Evolutionary conservation across 2,329 filamentous ascomycete species (phyloP).

Genomic region (Coniella lustricola): DNA sequence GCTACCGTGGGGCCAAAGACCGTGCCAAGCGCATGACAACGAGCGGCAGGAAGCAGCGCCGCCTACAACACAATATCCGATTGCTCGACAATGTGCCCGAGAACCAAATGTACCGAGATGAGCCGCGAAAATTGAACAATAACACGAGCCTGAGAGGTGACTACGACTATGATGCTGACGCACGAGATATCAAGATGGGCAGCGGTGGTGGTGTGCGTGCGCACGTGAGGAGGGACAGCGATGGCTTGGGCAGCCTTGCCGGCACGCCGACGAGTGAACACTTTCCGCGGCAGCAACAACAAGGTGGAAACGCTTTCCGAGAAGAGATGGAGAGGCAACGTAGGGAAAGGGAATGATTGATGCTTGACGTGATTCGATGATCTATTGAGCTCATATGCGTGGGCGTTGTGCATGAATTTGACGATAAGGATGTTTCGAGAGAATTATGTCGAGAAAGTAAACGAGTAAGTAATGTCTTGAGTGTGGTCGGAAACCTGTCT

Average conservation of each 20-base stretch:
- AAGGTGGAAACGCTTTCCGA: slow-evolving; percentile 37
- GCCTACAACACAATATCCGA: slow-evolving; percentile 32
- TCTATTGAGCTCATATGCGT: too few species aligned
- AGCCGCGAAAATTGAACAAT: slow-evolving; percentile 2
- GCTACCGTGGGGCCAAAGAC: slow-evolving; percentile 35
- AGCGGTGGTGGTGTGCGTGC: slow-evolving; percentile 6
- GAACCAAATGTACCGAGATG: slow-evolving; percentile 21
- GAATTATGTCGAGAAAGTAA: too few species aligned
- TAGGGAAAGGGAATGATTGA: slow-evolving; percentile 24
- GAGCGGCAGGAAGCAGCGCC: slow-evolving; percentile 24
- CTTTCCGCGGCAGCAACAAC: slow-evolving; percentile 24
- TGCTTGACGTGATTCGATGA: too few species aligned
- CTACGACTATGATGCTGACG: slow-evolving; percentile 24
- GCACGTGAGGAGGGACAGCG: slow-evolving; percentile 35
- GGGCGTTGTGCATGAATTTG: too few species aligned
- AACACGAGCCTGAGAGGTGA: slow-evolving; percentile 20
- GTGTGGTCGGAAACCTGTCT: too few species aligned
- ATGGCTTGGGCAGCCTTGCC: slow-evolving; percentile 42
- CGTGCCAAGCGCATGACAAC: slow-evolving; percentile 27
- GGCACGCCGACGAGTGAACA: slow-evolving; percentile 39
- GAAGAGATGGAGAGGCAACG: slow-evolving; percentile 45
- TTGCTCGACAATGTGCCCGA: slow-evolving; percentile 32
- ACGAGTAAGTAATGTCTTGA: too few species aligned
- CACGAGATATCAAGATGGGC: slow-evolving; percentile 14
- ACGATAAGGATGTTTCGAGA: too few species aligned